These are phyloP conservation scores for Daldinia sp. DNA, from an alignment of 2,329 filamentous ascomycete species.

Conservation along the genomic window DNA sequence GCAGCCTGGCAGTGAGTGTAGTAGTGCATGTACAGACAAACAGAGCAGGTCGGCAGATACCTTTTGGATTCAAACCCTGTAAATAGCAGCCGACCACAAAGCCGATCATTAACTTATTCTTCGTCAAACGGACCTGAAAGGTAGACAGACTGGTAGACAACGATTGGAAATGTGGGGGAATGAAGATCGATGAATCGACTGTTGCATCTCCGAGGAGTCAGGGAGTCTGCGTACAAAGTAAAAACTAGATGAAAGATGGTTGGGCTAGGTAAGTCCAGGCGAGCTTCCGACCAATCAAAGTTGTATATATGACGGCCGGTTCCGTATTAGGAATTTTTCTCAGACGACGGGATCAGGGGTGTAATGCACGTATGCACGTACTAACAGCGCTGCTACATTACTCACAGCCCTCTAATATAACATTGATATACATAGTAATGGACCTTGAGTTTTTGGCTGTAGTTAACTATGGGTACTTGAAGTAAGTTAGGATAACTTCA, in stretches of 20 bases:
- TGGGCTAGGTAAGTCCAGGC: conserved; percentile 29
- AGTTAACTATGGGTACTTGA: too few relatives aligned
- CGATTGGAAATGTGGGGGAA: conserved; percentile 30
- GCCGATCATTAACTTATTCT: conserved; percentile 31
- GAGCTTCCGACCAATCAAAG: conserved; percentile 26
- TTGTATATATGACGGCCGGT: conserved; percentile 20
- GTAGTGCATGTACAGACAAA: conserved; percentile 20
- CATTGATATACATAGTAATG: background rate
- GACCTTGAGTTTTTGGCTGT: too few relatives aligned
- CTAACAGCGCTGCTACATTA: conserved; percentile 9
- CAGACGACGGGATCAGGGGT: conserved; percentile 11
- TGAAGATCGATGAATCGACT: conserved; percentile 31
- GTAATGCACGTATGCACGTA: conserved; percentile 18
- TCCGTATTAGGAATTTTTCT: conserved; percentile 36
- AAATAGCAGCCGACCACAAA: conserved; percentile 3
- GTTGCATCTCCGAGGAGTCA: conserved; percentile 44
- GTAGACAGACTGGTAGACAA: too few relatives aligned
- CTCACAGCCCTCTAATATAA: too few relatives aligned
- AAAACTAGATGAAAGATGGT: conserved; percentile 15
- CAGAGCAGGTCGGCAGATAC: conserved; percentile 23
- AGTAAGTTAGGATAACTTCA: too few relatives aligned
- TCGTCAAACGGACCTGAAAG: too few relatives aligned
- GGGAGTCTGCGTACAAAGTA: conserved; percentile 21
- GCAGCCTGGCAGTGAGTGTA: conserved; percentile 3
- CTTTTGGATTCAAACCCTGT: conserved; percentile 28